Base-by-base conservation (phyloP, 768 basidiomycete genomes). In the Tylopilus sp. region DNA sequence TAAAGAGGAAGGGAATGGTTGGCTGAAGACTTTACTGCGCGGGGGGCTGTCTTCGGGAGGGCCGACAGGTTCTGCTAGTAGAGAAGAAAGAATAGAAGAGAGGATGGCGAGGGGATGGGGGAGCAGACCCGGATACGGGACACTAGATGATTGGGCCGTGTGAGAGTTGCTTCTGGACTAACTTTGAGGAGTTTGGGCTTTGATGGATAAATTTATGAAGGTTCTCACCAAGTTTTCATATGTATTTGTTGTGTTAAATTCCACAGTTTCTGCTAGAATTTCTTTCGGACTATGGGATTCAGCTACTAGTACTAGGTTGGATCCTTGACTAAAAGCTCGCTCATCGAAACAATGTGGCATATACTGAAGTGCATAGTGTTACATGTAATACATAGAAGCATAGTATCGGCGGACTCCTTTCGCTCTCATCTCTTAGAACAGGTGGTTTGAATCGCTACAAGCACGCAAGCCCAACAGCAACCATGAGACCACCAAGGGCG, bases 101-200 rank as follows among this genome's bases (percentile, higher is more conserved):
- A 72, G 80, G 60, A 71, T 81, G 68, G 70, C 71, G 37, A 69
- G 81, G 60, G 73, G 69, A 36, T 82, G 78, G 79, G 74, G 75
- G 54, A 73, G 72, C 16, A 70, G 75, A 47, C 69, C 70, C 30
- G 72, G 72, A 37, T 65, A 62, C 24, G 74, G 74, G 22, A 68
- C 60, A 60, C 71, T 74, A 55, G 84, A 83, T 57, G 85, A 85
- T 30, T 85, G 84, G 84, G 76, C 76, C 36, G 67, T 82, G 44
- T 82, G 63, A 53, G 29, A 22, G 28, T 8, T 25, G 26, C 14
- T 49, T 19, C 37, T 47, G 36, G 55, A 54, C 41, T 33, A 33
- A 21, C 16, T 29, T 12, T 41, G 28, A n/a, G 24, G 21, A 33
- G 36, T 43, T 31, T 30, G 22, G 24, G 42, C n/a, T 40, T n/a